Evolutionary conservation across 108 stramenopile species (phyloP), one percentile per base, ranked within the genome.

Genomic region (Pseudonitzschia multiseries): DNA sequence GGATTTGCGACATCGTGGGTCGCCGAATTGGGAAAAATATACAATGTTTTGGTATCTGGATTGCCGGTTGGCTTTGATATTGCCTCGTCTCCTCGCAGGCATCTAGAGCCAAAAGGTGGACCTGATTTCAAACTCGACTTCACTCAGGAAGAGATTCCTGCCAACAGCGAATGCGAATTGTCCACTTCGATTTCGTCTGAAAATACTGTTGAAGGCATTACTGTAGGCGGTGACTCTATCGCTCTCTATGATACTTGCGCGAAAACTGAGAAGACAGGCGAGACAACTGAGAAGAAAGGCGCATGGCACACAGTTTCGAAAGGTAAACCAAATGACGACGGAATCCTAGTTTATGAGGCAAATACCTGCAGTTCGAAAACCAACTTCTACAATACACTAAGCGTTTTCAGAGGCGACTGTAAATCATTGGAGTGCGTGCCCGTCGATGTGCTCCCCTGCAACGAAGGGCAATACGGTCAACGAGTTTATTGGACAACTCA

Each of bases 11-110:
- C 43, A 28, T 67, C 66, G 22, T 67, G 42, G 43, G 22, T 48
- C 17, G n/a, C 66, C 8, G 66, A 67, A 44, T 10, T 15, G 3
- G 36, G 22, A 48, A 28, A 48, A 22, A 26, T 8, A 26, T 67
- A 67, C 36, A 32, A 50, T 67, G 46, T 67, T 44, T 67, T 67
- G 42, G 21, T 67, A 14, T 26, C 46, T 9, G 66, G 66, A 48
- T 14, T 67, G 20, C 66, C 66, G 8, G 44, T 67, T 13, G 66
- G 66, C 5, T 12, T 29, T 21, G 43, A 21, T 12, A 2, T 32
- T 27, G 8, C 24, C 0, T n/a, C 21, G 9, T 48, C 44, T 0
- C 40, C 40, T 44, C 44, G 48, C 13, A 17, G 66, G 8, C 27
- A 28, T 14, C 22, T 67, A 22, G 66, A 44, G 42, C n/a, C 66